Base-by-base conservation (phyloP, 306 rosid species). In the Pyrus betulifolia region DNA sequence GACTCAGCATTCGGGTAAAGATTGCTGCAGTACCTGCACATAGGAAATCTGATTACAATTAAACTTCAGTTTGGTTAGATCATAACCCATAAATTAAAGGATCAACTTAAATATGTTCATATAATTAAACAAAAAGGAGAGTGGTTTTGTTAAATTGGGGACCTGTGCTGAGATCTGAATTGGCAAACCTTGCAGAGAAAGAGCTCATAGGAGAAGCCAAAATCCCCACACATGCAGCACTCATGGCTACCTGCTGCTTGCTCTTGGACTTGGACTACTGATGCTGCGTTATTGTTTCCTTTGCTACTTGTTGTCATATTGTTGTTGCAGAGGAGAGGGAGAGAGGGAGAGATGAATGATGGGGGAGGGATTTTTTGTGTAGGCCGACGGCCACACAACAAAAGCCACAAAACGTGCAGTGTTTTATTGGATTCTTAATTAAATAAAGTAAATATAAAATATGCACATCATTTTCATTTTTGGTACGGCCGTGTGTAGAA, bases 201-300 rank as follows among this genome's bases (percentile, higher is more conserved):
- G 79, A 92, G 97, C 81, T 92, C 93, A 52, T 85, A 77, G 49
- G 97, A 88, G 88, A 95, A 89, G 70, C 99, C 99, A 58, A 64
- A 86, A 82, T 95, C 99, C 12, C 99, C 99, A 72, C 99, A 95
- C 97, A 90, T 95, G 87, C 99, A 95, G 72, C 99, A 95, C 89
- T 95, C 98, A 3, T 64, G 84, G 71, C 69, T 79, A 13, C n/a
- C 33, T n/a, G 51, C 69, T 33, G 27, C 23, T 52, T 54, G 55
- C 72, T 70, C 69, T 54, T 71, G 49, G n/a, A 71, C 69, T 54
- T 71, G 49, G n/a, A 66, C 11, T 42, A 79, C 23, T 25, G 77
- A 2, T 40, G 67, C 35, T 49, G 81, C 60, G 27, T 9, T 58
- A 13, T 22, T 57, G 25, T 57, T 57, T 67, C 55, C 76, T 74